Conservation (phyloP, 129 eudicot species). For the Gnaphalium uliginosum region DNA sequence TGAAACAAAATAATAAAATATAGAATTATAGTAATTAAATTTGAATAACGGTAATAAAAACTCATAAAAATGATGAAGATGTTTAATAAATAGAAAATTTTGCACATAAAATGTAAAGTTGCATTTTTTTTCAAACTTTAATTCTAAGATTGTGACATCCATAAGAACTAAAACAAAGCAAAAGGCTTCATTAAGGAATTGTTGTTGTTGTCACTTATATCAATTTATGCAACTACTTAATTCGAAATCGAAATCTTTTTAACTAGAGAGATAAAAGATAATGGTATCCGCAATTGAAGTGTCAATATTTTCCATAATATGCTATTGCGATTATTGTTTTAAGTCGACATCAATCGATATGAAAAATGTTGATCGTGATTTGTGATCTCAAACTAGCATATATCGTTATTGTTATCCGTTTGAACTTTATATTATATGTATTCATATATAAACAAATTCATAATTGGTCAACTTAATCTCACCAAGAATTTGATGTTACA, state of each 20-base stretch:
- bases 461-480: constrained; percentile 20
- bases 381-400: constrained; percentile 22
- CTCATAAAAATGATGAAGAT: no score
- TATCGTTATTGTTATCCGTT: constrained; percentile 19
- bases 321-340: constrained; percentile 26
- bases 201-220: neutral
- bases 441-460: neutral
- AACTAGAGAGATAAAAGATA: neutral
- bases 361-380: constrained; percentile 27
- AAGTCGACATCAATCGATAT: constrained; percentile 35
- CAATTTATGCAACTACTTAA: constrained; percentile 8
- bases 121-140: neutral
- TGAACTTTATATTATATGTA: neutral
- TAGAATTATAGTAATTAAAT: no score
- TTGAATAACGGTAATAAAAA: no score
- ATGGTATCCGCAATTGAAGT: constrained; percentile 9
- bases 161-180: neutral
- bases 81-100: no score
- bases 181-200: neutral
- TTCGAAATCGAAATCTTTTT: neutral
- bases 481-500: constrained; percentile 32
- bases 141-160: neutral
- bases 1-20: no score
- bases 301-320: constrained; percentile 15
- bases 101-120: neutral